Percentiles rank a stretch among this genome's conserved stretches.
Evolutionary conservation across 305 asterid genomes (phyloP).

Genomic region (Solanum hybrid): DNA sequence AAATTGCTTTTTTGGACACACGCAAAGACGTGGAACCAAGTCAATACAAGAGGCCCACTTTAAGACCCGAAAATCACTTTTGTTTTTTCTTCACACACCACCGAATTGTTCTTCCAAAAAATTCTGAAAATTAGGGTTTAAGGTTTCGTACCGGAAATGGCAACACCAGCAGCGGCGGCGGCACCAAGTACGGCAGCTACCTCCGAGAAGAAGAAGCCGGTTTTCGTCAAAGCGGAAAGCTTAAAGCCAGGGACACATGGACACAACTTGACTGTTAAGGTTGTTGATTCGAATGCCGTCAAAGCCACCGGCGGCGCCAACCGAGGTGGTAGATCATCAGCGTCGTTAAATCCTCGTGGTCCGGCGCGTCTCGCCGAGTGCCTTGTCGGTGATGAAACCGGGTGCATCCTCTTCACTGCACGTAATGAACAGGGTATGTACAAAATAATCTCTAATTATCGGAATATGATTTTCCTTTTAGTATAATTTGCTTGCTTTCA

Average conservation of each 20-base stretch:
- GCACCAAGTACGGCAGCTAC: constrained; percentile 1
- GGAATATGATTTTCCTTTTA: background rate
- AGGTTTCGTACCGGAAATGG: constrained; percentile 11
- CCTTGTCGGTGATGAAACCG: constrained; percentile 37
- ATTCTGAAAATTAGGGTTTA: constrained; percentile 8
- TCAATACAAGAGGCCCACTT: background rate
- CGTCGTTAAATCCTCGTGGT: constrained; percentile 18
- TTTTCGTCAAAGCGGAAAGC: constrained; percentile 29
- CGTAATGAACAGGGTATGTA: constrained; percentile 30
- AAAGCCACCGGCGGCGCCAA: constrained; percentile 11
- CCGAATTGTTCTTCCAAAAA: background rate
- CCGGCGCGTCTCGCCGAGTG: constrained; percentile 28
- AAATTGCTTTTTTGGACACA: background rate
- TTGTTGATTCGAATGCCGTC: constrained; percentile 23
- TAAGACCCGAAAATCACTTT: background rate
- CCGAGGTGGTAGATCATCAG: constrained; percentile 12
- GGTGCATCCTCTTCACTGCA: constrained; percentile 28
- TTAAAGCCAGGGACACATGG: constrained; percentile 36
- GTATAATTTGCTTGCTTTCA: background rate
- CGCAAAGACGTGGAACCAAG: background rate
- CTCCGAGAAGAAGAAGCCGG: constrained; percentile 29
- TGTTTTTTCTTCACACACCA: background rate
- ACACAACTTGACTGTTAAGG: constrained; percentile 32
- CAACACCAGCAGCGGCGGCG: constrained; percentile 15
- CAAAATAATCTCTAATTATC: background rate